Base-by-base conservation (phyloP, 2,329 filamentous ascomycete species). In the Malbranchea zuffiana region DNA sequence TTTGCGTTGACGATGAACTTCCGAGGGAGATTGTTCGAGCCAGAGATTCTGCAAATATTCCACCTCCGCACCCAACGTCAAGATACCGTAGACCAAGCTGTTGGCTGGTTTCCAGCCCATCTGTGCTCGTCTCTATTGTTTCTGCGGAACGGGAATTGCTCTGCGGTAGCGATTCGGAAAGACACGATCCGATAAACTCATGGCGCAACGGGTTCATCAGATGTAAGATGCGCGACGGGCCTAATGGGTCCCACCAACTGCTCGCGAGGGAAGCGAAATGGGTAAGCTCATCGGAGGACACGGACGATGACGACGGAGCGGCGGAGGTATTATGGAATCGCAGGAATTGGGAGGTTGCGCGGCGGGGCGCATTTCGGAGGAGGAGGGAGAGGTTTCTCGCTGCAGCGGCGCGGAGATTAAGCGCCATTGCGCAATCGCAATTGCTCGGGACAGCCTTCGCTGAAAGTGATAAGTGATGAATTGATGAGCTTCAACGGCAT, bases 121-220 rank as follows among this genome's bases (percentile, higher is more conserved):
- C 28, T 40, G 25, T 35, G 21, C 26, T 11, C 4, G n/a, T 29
- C 19, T 10, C 35, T 19, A 16, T 36, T 1, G n/a, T 32, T 11
- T 21, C 23, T 10, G 18, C 8, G 47, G 39, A 30, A 47, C 53
- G 50, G 45, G 40, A n/a, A 7, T 25, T 6, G 7, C 7, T 6
- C 23, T 25, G 23, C 23, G 36, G 17, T 47, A 6, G 59, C 16
- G 62, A 52, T 13, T 74, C 71, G 46, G 69, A 60, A 31, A 80
- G 73, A 55, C 88, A 95, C 44, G 67, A 63, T 15, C 70, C 70
- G 58, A 95, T 90, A 63, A 96, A 96, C 62, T 86, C 78, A 65
- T 96, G 87, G 21, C 90, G 86, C 30, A 94, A 75, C 1, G 90
- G 90, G 64, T 98, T 96, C 88, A 98, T 96, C 48, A 94, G 79